Percentiles rank a stretch among this genome's conserved stretches.
phyloP scores from a whole-genome alignment of 345 rosid species.

The Lepidium didymum region DNA sequence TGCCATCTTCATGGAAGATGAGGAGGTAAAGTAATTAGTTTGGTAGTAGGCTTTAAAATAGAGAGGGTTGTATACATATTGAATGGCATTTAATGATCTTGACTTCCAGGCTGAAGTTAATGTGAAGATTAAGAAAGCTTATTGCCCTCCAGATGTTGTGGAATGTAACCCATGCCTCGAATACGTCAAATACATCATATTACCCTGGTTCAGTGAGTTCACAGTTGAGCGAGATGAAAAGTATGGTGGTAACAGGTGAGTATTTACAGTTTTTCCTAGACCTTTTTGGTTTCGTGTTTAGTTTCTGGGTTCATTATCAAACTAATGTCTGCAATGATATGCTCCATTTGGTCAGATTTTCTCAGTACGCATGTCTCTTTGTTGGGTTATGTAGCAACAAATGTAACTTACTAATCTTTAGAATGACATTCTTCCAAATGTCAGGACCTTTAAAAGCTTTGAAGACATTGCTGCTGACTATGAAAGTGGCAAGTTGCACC shows the following conservation, averaged over 20 bases:
- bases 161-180: constrained; percentile 80
- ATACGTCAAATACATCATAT: constrained; percentile 56
- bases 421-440: not conserved
- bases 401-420: not conserved
- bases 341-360: not conserved
- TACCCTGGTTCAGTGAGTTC: constrained; percentile 78
- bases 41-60: not conserved
- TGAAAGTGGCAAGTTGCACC: constrained; percentile 58
- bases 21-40: constrained; percentile 45
- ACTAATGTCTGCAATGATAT: not conserved
- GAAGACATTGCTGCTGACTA: constrained; percentile 65
- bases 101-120: constrained; percentile 64
- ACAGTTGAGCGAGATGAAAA: constrained; percentile 50
- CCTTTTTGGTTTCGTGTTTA: not conserved
- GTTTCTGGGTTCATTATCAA: not conserved
- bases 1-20: constrained; percentile 88
- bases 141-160: constrained; percentile 66
- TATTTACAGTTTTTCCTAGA: not conserved
- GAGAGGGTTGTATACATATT: not conserved
- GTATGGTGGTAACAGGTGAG: constrained; percentile 81
- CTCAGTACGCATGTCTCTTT: not conserved
- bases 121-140: constrained; percentile 80
- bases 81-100: not conserved
- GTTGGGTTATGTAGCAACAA: not conserved
- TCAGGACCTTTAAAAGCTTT: constrained; percentile 51